phyloP scores from a whole-genome alignment of 371 early-diverging fungal species.

The Dichotomocladium elegans region DNA sequence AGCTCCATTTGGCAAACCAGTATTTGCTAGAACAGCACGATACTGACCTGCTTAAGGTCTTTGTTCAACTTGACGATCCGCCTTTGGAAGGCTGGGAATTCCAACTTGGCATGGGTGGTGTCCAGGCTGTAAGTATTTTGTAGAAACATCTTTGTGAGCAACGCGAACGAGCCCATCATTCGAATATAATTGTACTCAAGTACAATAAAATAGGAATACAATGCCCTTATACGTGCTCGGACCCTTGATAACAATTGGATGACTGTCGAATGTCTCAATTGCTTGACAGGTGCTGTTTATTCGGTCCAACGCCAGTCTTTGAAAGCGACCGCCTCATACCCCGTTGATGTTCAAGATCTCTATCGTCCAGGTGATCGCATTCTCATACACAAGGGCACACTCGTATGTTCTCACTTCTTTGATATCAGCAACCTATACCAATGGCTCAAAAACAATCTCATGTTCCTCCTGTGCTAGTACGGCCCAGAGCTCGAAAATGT shows the following conservation, averaged over 20 bases:
- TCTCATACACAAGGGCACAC: slow-evolving; percentile 10
- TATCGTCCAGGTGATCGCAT: slow-evolving; percentile 17
- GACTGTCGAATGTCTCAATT: slow-evolving; percentile 32
- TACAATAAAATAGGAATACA: slow-evolving; percentile 6
- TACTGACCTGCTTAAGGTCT: slow-evolving; percentile 14
- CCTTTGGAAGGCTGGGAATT: slow-evolving; percentile 32
- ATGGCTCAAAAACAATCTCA: background rate
- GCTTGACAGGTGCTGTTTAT: slow-evolving; percentile 27
- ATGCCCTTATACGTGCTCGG: slow-evolving; percentile 9
- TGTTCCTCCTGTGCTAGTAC: no score
- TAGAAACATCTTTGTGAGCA: slow-evolving; percentile 7
- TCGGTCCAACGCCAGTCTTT: slow-evolving; percentile 15
- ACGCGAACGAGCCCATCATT: background rate
- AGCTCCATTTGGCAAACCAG: slow-evolving; percentile 31
- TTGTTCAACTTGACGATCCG: slow-evolving; percentile 11
- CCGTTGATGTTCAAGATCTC: slow-evolving; percentile 4
- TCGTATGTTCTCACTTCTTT: slow-evolving; percentile 13
- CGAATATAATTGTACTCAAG: no score
- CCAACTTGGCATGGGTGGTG: slow-evolving; percentile 38
- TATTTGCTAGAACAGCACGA: slow-evolving; percentile 26
- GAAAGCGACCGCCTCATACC: slow-evolving; percentile 2
- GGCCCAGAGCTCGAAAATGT: slow-evolving; percentile 13
- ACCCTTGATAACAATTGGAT: slow-evolving; percentile 14
- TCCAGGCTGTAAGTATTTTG: slow-evolving; percentile 23
- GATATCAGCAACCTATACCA: no score